Base-by-base conservation (phyloP, 148 eudicot genomes). In the Drosera capensis region DNA sequence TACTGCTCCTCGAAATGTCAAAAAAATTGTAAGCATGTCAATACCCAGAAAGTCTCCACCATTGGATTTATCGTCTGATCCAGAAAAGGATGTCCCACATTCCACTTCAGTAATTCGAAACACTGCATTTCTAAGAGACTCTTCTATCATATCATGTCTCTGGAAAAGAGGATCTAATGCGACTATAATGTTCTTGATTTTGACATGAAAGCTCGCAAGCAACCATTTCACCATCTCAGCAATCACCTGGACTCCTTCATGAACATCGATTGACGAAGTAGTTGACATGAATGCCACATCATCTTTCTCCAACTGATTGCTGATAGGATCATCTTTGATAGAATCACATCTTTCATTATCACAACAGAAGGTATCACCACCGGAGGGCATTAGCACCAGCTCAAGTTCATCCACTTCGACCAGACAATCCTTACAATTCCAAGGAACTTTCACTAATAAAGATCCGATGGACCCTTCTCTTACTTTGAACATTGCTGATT, bases 221-320 rank as follows among this genome's bases (percentile, higher is more conserved):
- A 90, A 62, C 78, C 86, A 79, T 54, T 84, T 85, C 14, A 90
- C 87, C 88, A 79, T 69, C 26, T 75, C 84, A 23, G 99, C 99
- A 63, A 90, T 73, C 2, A 82, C 68, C 72, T 80, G 80, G 36
- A 90, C 99, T 59, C 99, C 99, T 68, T 84, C 88, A 58, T 84
- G 99, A 55, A 90, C 80, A 65, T 66, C 71, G 28, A 65, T 39
- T n/a, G 73, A 59, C 39, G 80, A 49, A 47, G 56, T 37, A 37
- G 30, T 41, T 18, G 52, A 34, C 41, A 46, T 54, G 25, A 48
- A 50, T 31, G 23, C 52, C 23, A 31, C 22, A 22, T 74, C 73
- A 60, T 20, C 48, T 24, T 65, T 66, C 57, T 58, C 67, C 15
- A 40, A 21, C 15, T 58, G 71, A 46, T 57, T 35, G 25, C 19